A percentile compares a stretch with the other conserved stretches of the same genome.
phyloP scores from a whole-genome alignment of 2,329 filamentous ascomycete genomes.

The Fusarium sp. region DNA sequence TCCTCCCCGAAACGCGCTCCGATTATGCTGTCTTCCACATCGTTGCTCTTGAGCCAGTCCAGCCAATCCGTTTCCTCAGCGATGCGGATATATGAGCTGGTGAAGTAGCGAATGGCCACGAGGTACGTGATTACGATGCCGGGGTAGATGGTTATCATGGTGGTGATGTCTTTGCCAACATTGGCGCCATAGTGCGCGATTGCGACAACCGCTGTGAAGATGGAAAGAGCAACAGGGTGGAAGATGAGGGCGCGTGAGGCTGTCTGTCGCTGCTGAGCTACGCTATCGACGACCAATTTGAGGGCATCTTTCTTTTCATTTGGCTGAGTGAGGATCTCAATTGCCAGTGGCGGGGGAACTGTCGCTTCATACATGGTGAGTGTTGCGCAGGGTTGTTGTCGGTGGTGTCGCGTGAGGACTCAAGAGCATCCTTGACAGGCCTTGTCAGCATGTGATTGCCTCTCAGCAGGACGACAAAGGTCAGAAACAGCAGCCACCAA shows the following conservation, averaged over 20 bases:
- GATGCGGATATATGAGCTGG: slow-evolving; percentile 71
- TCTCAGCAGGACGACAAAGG: not conserved
- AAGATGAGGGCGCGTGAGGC: slow-evolving; percentile 74
- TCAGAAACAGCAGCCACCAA: not conserved
- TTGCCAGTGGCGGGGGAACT: slow-evolving; percentile 70
- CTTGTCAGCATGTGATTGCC: not conserved
- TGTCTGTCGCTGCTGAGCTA: slow-evolving; percentile 83
- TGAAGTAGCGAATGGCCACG: slow-evolving; percentile 70
- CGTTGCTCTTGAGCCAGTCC: slow-evolving; percentile 63
- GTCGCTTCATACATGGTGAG: slow-evolving; percentile 43
- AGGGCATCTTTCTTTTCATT: slow-evolving; percentile 76
- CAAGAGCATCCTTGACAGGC: no score
- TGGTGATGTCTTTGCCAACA: slow-evolving; percentile 63
- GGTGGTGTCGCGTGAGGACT: not conserved
- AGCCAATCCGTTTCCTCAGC: slow-evolving; percentile 74
- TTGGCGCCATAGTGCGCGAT: slow-evolving; percentile 59
- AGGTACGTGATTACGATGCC: slow-evolving; percentile 74
- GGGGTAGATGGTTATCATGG: slow-evolving; percentile 67
- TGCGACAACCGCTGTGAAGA: slow-evolving; percentile 58
- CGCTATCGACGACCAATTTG: slow-evolving; percentile 81
- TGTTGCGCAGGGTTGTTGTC: not conserved
- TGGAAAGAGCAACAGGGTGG: slow-evolving; percentile 67
- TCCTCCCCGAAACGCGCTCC: slow-evolving; percentile 75
- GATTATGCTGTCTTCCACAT: slow-evolving; percentile 68
- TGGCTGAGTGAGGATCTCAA: slow-evolving; percentile 65